phyloP scores from a whole-genome alignment of 2,329 filamentous ascomycete genomes.

The Xylaria sp. region DNA sequence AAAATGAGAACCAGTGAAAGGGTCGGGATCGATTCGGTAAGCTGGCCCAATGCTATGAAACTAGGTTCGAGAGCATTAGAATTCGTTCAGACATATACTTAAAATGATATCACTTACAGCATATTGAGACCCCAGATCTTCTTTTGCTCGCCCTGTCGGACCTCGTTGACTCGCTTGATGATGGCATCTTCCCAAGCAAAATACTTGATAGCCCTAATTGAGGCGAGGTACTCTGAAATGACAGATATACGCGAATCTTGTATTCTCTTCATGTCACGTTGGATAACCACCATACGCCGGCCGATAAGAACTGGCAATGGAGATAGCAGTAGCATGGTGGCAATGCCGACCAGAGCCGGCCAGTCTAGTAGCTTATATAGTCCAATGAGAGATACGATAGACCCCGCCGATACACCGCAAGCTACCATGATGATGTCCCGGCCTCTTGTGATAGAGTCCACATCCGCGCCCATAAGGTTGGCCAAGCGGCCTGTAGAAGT shows the following conservation, averaged over 20 bases:
- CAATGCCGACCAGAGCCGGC: constrained; percentile 56
- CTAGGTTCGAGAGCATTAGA: constrained; percentile 19
- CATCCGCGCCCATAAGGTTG: constrained; percentile 62
- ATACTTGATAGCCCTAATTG: constrained; percentile 62
- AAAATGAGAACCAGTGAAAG: constrained; percentile 58
- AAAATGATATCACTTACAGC: constrained; percentile 42
- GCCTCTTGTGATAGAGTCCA: constrained; percentile 56
- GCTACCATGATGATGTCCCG: constrained; percentile 53
- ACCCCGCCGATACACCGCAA: constrained; percentile 51
- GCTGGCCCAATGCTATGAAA: constrained; percentile 45
- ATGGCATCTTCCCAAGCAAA: constrained; percentile 62
- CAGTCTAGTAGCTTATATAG: constrained; percentile 60
- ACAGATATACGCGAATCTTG: constrained; percentile 61
- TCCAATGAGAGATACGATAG: constrained; percentile 51
- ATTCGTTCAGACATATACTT: neutral
- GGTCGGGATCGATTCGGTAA: constrained; percentile 56
- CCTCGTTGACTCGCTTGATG: constrained; percentile 52
- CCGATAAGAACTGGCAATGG: constrained; percentile 56
- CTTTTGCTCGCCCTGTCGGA: constrained; percentile 55
- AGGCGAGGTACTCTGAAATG: constrained; percentile 60
- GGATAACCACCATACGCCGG: constrained; percentile 52
- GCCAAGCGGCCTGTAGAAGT: constrained; percentile 55
- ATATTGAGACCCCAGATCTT: constrained; percentile 57
- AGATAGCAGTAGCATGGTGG: constrained; percentile 49
- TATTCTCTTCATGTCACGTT: constrained; percentile 56